Evolutionary conservation across 257 asterid species (phyloP), one percentile per base, ranked within the genome.

Genomic region (Ligustrum vulgare): DNA sequence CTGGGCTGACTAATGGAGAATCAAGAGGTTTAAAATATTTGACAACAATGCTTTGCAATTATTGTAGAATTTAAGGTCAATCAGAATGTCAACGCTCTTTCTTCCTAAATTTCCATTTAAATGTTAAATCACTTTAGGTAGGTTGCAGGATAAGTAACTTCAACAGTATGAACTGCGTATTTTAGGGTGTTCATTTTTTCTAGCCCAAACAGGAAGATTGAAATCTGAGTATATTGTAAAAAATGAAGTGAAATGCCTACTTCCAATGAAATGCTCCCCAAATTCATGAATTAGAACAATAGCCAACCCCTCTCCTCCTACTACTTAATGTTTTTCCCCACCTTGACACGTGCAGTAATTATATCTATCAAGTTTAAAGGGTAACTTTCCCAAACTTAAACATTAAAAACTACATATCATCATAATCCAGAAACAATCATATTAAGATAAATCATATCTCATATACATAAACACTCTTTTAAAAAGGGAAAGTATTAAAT

Each of bases 181-280:
- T 65, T 23, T 16, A 5, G 51, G 34, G 43, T 25, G 23, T 23
- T 67, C 16, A 32, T 28, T 23, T 18, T 41, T 39, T 41, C 13
- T 45, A 71, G 10, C 20, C 69, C 39, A 22, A 73, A 32, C 4
- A 47, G 64, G 72, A 69, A 69, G 36, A 28, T 13, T 10, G 12
- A 3, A 31, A 12, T 12, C 4, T 45, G 2, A 45, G 13, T 45
- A n/a, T n/a, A 45, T 12, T 10, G 54, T n/a, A 45, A 45, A 45
- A 45, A 41, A 12, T 6, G 31, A 28, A 28, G 31, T 28, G 4
- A 20, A 8, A 45, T 2, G 37, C 39, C 16, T 75, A 93, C 98
- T 97, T 94, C 98, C 98, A 94, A 67, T 94, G 98, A 82, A 82
- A 94, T 23, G 98, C 96, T 76, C 97, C 34, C 98, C 98, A 81